These are phyloP conservation scores for Phytophthora boehmeriae DNA, from an alignment of 352 stramenopile species.

Conservation along the genomic window DNA sequence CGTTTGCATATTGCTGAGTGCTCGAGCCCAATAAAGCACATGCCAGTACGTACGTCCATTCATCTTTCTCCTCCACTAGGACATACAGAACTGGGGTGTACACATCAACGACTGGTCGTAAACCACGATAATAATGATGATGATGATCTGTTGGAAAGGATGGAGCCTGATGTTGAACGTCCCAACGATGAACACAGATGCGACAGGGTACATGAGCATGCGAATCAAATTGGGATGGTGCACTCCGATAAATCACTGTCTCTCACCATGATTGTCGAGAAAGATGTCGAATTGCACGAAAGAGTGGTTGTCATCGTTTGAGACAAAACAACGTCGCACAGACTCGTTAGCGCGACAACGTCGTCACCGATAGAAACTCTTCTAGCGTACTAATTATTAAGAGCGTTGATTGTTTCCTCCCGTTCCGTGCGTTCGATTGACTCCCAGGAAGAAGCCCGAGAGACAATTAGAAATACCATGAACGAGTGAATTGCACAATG, in stretches of 20 bases:
- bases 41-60: constrained; percentile 17
- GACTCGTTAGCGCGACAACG: too few relatives aligned
- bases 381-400: too few relatives aligned
- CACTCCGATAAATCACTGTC: constrained; percentile 8
- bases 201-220: neutral
- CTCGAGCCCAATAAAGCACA: neutral
- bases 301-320: constrained; percentile 6
- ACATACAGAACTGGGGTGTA: constrained; percentile 9
- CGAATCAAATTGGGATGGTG: constrained; percentile 5
- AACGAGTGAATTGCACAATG: too few relatives aligned
- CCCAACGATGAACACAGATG: constrained; percentile 2
- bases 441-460: too few relatives aligned
- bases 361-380: too few relatives aligned
- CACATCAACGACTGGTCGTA: too few relatives aligned
- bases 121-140: constrained; percentile 3
- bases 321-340: too few relatives aligned
- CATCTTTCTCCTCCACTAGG: constrained; percentile 5
- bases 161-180: constrained; percentile 8
- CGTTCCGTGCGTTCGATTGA: too few relatives aligned
- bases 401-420: too few relatives aligned
- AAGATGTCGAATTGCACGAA: constrained; percentile 9
- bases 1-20: constrained; percentile 12
- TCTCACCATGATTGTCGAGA: neutral
- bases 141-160: neutral
- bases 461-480: too few relatives aligned